A percentile compares a stretch with the other conserved stretches of the same genome.
These are phyloP conservation scores for Aaosphaeria arxii DNA, from an alignment of 2,329 filamentous ascomycete species.

Conservation along the genomic window DNA sequence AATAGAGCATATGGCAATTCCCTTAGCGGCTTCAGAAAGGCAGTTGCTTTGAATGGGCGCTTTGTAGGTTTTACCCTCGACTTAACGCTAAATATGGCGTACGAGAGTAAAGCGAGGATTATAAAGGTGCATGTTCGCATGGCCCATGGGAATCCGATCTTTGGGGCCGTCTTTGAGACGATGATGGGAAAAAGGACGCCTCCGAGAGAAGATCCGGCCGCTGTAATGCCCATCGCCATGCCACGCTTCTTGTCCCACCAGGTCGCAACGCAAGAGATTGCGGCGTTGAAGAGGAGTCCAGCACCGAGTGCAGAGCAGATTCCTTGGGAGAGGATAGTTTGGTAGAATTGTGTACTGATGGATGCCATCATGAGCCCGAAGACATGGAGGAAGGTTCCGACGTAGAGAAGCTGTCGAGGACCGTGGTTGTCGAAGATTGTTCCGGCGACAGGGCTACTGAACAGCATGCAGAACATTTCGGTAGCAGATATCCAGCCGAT, in stretches of 20 bases:
- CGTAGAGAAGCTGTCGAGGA: slow-evolving; percentile 42
- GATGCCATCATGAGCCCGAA: slow-evolving; percentile 59
- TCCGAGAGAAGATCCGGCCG: slow-evolving; percentile 42
- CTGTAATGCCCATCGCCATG: slow-evolving; percentile 48
- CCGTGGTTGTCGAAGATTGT: slow-evolving; percentile 47
- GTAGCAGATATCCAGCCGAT: slow-evolving; percentile 41
- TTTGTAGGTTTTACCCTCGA: slow-evolving; percentile 31
- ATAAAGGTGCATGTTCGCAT: slow-evolving; percentile 48
- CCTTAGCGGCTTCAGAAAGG: no score
- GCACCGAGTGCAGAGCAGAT: slow-evolving; percentile 47
- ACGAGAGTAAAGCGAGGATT: slow-evolving; percentile 54
- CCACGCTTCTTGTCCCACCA: slow-evolving; percentile 46
- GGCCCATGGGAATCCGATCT: slow-evolving; percentile 55
- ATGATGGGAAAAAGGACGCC: slow-evolving; percentile 21
- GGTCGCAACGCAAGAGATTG: background rate
- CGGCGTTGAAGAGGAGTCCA: slow-evolving; percentile 7
- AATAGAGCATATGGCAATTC: background rate
- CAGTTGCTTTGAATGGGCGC: slow-evolving; percentile 14
- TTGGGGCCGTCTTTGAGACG: slow-evolving; percentile 24
- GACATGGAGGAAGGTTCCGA: slow-evolving; percentile 50
- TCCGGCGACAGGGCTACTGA: slow-evolving; percentile 53
- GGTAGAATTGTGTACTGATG: slow-evolving; percentile 50
- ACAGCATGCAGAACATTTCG: slow-evolving; percentile 43
- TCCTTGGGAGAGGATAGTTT: slow-evolving; percentile 50
- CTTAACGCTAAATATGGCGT: slow-evolving; percentile 50